Percentiles rank a stretch among this genome's conserved stretches.
phyloP scores from a whole-genome alignment of 2,329 filamentous ascomycete species.

The Monosporascus sp. region DNA sequence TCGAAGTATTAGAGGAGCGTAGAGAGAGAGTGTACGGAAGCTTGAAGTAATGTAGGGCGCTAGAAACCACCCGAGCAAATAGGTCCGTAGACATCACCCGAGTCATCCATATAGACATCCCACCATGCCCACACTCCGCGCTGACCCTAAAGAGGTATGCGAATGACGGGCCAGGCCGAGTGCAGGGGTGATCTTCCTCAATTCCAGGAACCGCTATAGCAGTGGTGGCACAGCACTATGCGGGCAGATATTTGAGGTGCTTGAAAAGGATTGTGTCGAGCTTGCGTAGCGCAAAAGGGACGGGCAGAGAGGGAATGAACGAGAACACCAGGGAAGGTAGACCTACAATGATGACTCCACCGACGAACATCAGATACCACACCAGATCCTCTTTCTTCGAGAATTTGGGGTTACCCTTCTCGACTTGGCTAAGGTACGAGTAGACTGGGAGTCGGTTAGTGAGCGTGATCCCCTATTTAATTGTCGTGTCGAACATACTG shows the following conservation, averaged over 20 bases:
- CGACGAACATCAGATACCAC: constrained; percentile 72
- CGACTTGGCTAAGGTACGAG: constrained; percentile 69
- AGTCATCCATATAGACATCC: constrained; percentile 68
- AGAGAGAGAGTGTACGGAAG: constrained; percentile 13
- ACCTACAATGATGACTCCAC: constrained; percentile 72
- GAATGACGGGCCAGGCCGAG: constrained; percentile 58
- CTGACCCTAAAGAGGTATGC: constrained; percentile 56
- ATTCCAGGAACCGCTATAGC: constrained; percentile 80
- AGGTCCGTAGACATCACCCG: constrained; percentile 49
- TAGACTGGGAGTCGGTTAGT: constrained; percentile 46
- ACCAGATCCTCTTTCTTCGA: constrained; percentile 70
- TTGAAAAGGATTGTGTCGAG: constrained; percentile 28
- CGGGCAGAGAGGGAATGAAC: constrained; percentile 10
- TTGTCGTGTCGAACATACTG: constrained; percentile 33
- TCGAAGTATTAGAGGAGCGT: constrained; percentile 2
- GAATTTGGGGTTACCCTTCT: constrained; percentile 67
- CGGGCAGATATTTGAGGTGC: constrained; percentile 69
- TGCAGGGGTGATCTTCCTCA: constrained; percentile 75
- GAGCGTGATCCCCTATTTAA: constrained; percentile 4
- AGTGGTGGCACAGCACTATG: constrained; percentile 58
- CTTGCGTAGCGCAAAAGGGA: constrained; percentile 4
- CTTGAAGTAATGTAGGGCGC: constrained; percentile 53
- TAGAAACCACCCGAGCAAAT: constrained; percentile 54
- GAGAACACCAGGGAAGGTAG: constrained; percentile 10
- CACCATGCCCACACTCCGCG: constrained; percentile 68